These are phyloP conservation scores for Leccinum pachyderme DNA, from an alignment of 1,284 basidiomycete genomes.

Conservation along the genomic window DNA sequence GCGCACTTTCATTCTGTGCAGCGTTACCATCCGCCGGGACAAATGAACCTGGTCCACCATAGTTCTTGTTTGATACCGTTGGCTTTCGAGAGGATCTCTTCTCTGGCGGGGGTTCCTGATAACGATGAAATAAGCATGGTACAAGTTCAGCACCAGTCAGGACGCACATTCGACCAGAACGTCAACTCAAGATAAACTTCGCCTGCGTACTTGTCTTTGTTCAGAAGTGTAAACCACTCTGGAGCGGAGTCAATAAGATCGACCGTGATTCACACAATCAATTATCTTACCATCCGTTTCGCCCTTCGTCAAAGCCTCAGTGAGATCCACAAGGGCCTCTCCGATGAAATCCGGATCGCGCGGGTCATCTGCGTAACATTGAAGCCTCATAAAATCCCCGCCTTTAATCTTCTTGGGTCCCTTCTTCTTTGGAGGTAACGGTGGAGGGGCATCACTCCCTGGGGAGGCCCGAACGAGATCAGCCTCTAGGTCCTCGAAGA, in stretches of 20 bases:
- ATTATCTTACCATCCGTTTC: conserved; percentile 86
- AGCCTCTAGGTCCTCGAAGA: conserved; percentile 80
- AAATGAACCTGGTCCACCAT: conserved; percentile 76
- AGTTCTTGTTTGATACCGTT: conserved; percentile 54
- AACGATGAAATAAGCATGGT: conserved; percentile 10
- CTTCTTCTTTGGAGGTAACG: conserved; percentile 56
- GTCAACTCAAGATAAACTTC: conserved; percentile 94
- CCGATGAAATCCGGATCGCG: conserved; percentile 97
- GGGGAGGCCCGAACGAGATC: conserved; percentile 49
- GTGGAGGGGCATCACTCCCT: conserved; percentile 56
- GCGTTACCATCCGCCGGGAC: conserved; percentile 49
- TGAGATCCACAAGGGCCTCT: conserved; percentile 84
- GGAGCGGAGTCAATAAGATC: conserved; percentile 12
- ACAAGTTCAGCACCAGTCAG: not conserved
- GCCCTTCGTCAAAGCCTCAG: conserved; percentile 89
- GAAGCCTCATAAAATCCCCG: conserved; percentile 75
- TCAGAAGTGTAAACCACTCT: conserved; percentile 93
- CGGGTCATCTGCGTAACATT: conserved; percentile 93
- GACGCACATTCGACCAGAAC: conserved; percentile 90
- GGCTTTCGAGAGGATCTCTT: conserved; percentile 59
- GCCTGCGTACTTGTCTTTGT: conserved; percentile 91
- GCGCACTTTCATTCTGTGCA: conserved; percentile 24
- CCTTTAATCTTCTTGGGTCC: conserved; percentile 64
- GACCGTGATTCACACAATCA: not conserved
- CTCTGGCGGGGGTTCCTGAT: conserved; percentile 69